These are phyloP conservation scores for Mucor saturninus DNA, from an alignment of 371 early-diverging fungal species.

Conservation along the genomic window DNA sequence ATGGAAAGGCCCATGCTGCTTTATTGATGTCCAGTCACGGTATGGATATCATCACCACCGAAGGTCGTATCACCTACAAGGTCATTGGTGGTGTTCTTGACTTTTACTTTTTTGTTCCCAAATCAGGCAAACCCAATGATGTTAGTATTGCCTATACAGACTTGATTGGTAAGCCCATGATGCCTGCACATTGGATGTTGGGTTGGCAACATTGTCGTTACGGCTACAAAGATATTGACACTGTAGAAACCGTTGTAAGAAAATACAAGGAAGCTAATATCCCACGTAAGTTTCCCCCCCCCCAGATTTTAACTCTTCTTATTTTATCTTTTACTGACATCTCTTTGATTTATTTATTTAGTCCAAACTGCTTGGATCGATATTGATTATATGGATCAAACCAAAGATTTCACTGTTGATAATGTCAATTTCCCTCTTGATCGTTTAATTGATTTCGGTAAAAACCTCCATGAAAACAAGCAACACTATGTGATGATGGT, in stretches of 20 bases:
- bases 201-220: slow-evolving; percentile 81
- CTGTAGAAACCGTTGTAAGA: slow-evolving; percentile 58
- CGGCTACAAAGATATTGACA: slow-evolving; percentile 65
- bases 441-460: slow-evolving; percentile 17
- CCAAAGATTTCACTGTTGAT: slow-evolving; percentile 57
- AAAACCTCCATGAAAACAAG: slow-evolving; percentile 17
- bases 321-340: background rate
- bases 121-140: slow-evolving; percentile 50
- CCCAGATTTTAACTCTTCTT: too few relatives aligned
- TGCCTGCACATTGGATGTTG: slow-evolving; percentile 65
- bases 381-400: slow-evolving; percentile 34
- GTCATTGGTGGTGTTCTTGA: slow-evolving; percentile 73
- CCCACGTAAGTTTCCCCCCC: slow-evolving; percentile 62
- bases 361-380: slow-evolving; percentile 25
- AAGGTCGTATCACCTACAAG: slow-evolving; percentile 64
- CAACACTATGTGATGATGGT: slow-evolving; percentile 53
- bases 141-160: slow-evolving; percentile 71
- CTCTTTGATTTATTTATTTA: background rate
- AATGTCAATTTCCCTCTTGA: slow-evolving; percentile 52
- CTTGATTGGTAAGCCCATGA: slow-evolving; percentile 68
- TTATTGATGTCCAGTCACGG: slow-evolving; percentile 71
- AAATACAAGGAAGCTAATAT: slow-evolving; percentile 59
- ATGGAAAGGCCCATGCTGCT: slow-evolving; percentile 56
- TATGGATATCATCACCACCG: slow-evolving; percentile 71
- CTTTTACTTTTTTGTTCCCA: slow-evolving; percentile 66